phyloP scores from a whole-genome alignment of 2,329 filamentous ascomycete species.

The Claviceps pazoutovae region DNA sequence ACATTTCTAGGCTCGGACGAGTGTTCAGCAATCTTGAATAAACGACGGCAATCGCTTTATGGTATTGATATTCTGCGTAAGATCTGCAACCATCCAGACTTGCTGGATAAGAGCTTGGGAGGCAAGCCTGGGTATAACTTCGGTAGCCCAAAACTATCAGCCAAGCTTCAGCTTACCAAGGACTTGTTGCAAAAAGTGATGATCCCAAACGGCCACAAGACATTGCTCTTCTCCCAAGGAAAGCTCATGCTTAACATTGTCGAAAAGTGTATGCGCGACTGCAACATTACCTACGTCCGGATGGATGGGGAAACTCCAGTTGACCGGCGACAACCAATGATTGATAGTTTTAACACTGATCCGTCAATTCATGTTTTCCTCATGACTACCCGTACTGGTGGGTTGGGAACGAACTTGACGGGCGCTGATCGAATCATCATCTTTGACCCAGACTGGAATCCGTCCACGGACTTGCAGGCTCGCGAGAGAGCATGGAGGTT shows the following conservation, averaged over 20 bases:
- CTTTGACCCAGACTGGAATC: conserved; percentile 98
- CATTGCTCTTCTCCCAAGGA: conserved; percentile 82
- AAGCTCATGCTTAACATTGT: conserved; percentile 93
- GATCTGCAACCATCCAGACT: conserved; percentile 93
- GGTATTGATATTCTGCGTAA: conserved; percentile 89
- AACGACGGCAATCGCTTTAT: conserved; percentile 65
- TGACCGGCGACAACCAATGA: conserved; percentile 73
- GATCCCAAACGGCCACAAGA: conserved; percentile 85
- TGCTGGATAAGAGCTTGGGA: conserved; percentile 49
- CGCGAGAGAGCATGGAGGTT: conserved; percentile 91
- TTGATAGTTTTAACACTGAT: conserved; percentile 83
- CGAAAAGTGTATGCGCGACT: conserved; percentile 62
- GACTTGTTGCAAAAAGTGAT: conserved; percentile 68
- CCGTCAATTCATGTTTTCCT: conserved; percentile 75
- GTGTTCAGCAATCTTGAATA: conserved; percentile 66
- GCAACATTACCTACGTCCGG: conserved; percentile 60
- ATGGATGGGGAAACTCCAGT: conserved; percentile 93
- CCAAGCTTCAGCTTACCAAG: conserved; percentile 92
- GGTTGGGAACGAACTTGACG: conserved; percentile 84
- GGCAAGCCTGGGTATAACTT: conserved; percentile 56
- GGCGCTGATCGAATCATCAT: conserved; percentile 95
- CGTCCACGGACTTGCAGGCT: conserved; percentile 89
- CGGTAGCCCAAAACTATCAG: conserved; percentile 65
- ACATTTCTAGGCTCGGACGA: conserved; percentile 70
- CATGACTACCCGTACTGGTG: conserved; percentile 89